Conservation (phyloP, 805 yeast genomes). For the Nakazawaea molendinolei region DNA sequence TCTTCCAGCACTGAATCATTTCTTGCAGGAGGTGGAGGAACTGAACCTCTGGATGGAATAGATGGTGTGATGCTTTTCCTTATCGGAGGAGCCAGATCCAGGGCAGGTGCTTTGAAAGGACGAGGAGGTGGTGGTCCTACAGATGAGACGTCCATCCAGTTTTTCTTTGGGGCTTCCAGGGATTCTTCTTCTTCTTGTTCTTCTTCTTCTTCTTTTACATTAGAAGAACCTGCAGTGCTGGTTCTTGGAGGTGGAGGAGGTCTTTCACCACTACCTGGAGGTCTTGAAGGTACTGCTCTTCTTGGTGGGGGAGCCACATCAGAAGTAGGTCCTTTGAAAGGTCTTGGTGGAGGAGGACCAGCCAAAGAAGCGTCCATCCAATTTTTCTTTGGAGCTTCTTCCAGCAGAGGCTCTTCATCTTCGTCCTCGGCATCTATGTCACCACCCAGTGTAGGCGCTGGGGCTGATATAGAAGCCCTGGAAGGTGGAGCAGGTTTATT, state of each 20-base stretch:
- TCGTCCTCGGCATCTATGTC: background rate
- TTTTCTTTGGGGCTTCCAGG: slow-evolving; percentile 1
- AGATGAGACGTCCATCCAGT: slow-evolving; percentile 7
- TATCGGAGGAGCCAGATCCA: background rate
- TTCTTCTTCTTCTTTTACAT: too few relatives aligned
- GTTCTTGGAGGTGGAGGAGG: too few relatives aligned
- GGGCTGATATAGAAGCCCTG: background rate
- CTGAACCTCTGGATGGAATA: background rate
- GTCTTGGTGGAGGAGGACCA: slow-evolving; percentile 9
- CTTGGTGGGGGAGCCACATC: too few relatives aligned
- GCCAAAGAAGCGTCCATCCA: slow-evolving; percentile 7
- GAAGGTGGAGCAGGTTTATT: slow-evolving; percentile 1
- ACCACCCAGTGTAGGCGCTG: background rate
- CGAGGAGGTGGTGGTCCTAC: slow-evolving; percentile 10
- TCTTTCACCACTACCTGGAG: too few relatives aligned
- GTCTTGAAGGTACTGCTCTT: too few relatives aligned
- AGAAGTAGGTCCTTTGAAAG: too few relatives aligned
- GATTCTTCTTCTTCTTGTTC: too few relatives aligned
- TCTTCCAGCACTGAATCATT: background rate
- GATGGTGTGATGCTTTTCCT: too few relatives aligned
- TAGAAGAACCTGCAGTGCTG: too few relatives aligned
- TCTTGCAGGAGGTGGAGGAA: background rate
- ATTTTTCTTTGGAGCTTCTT: slow-evolving; percentile 2
- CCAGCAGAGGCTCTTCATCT: background rate
- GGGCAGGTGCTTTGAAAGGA: background rate